A percentile compares a stretch with the other conserved stretches of the same genome.
These are phyloP conservation scores for Phaeosphaeria sp. DNA, from an alignment of 2,329 filamentous ascomycete genomes.

Conservation along the genomic window DNA sequence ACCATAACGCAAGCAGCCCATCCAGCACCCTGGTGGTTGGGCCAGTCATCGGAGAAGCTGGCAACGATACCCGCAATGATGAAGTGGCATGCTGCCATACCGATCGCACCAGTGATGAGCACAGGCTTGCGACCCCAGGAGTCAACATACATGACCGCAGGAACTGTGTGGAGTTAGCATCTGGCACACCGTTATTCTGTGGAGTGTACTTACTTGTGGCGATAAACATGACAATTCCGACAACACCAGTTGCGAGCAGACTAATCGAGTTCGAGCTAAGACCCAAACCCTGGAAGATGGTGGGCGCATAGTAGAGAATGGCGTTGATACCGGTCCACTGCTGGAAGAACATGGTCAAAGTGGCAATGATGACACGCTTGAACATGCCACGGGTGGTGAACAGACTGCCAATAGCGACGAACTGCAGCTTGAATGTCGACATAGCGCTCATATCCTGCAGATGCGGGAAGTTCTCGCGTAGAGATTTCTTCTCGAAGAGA, in stretches of 20 bases:
- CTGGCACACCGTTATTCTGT: neutral
- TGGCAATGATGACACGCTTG: constrained; percentile 68
- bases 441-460: constrained; percentile 63
- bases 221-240: constrained; percentile 73
- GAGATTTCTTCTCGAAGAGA: constrained; percentile 74
- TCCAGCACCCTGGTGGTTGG: constrained; percentile 60
- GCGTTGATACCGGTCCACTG: constrained; percentile 60
- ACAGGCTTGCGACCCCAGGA: constrained; percentile 68
- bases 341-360: constrained; percentile 56
- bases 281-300: constrained; percentile 55
- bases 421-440: constrained; percentile 65
- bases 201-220: constrained; percentile 52
- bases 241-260: constrained; percentile 72
- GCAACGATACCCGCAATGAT: constrained; percentile 75
- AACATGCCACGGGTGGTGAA: constrained; percentile 72
- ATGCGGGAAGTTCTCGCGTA: constrained; percentile 71
- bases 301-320: constrained; percentile 55
- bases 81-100: constrained; percentile 74
- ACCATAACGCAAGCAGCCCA: constrained; percentile 41
- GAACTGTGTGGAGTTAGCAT: constrained; percentile 49
- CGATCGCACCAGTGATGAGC: constrained; percentile 68
- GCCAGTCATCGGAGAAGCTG: constrained; percentile 66
- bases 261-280: constrained; percentile 55
- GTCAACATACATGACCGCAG: constrained; percentile 71
- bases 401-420: constrained; percentile 68